Percentiles rank a stretch among this genome's conserved stretches.
Conservation (phyloP, 1,284 basidiomycete species). For the Apiotrichum gracile region DNA sequence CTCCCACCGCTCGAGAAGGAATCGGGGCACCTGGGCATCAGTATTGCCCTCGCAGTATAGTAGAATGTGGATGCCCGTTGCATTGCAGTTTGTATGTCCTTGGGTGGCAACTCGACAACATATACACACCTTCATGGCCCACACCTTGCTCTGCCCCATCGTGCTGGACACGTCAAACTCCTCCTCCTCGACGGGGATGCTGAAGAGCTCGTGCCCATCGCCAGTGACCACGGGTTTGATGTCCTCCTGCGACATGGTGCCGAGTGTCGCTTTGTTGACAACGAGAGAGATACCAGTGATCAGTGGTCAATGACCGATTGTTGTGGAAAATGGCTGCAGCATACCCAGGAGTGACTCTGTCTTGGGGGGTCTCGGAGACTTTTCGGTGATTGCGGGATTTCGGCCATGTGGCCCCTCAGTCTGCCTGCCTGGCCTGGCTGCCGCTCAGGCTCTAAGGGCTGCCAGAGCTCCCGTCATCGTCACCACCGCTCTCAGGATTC, state of each 20-base stretch:
- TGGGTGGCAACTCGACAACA: background rate
- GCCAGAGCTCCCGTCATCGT: no score
- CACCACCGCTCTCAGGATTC: no score
- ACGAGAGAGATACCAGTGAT: background rate
- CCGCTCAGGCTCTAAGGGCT: no score
- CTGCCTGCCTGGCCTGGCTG: no score
- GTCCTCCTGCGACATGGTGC: slow-evolving; percentile 12
- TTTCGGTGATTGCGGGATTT: no score
- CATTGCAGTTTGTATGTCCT: background rate
- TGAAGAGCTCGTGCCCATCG: slow-evolving; percentile 15
- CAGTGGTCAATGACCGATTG: background rate
- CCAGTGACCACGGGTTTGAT: slow-evolving; percentile 13
- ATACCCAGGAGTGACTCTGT: no score
- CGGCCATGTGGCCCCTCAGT: no score
- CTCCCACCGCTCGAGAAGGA: slow-evolving; percentile 51
- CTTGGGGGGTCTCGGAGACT: no score
- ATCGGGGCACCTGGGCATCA: slow-evolving; percentile 47
- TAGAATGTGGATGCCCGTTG: no score
- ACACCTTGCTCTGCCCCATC: slow-evolving; percentile 28
- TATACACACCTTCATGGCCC: slow-evolving; percentile 34
- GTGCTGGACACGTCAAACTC: slow-evolving; percentile 21
- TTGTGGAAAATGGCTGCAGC: no score
- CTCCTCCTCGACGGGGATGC: slow-evolving; percentile 30
- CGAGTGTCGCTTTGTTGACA: background rate
- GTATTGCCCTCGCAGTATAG: background rate